Evolutionary conservation across 768 basidiomycete species (phyloP).

Genomic region (Asterophora parasitica): DNA sequence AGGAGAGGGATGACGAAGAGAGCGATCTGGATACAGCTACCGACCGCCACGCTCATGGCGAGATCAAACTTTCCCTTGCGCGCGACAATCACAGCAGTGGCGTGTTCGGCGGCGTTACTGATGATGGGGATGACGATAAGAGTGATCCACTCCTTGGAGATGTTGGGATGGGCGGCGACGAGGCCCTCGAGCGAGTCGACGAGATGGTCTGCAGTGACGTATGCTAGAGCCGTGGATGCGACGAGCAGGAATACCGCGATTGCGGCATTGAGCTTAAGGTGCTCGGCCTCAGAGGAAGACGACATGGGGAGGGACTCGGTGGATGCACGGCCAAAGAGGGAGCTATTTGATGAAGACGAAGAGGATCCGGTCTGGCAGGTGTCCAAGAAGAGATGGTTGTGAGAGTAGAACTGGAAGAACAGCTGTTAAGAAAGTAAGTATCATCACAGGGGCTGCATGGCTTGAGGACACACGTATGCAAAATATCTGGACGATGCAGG

Average conservation of each 20-base stretch:
- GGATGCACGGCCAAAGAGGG: constrained; percentile 15
- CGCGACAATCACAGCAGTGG: constrained; percentile 38
- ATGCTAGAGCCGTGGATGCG: constrained; percentile 32
- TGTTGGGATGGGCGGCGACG: constrained; percentile 28
- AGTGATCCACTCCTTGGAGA: constrained; percentile 42
- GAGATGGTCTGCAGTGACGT: constrained; percentile 37
- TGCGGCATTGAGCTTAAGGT: constrained; percentile 30
- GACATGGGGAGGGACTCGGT: constrained; percentile 23
- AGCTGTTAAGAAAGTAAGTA: constrained; percentile 27
- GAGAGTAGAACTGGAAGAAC: constrained; percentile 52
- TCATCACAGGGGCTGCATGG: neutral
- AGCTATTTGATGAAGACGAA: constrained; percentile 14
- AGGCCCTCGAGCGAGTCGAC: constrained; percentile 38
- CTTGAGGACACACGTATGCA: constrained; percentile 21
- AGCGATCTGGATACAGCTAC: constrained; percentile 39
- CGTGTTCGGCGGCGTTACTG: constrained; percentile 38
- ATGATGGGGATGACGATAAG: constrained; percentile 40
- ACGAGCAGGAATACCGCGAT: constrained; percentile 29
- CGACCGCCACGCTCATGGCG: constrained; percentile 39
- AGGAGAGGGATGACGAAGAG: constrained; percentile 38
- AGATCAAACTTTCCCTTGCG: constrained; percentile 38
- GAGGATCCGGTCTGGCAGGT: constrained; percentile 23
- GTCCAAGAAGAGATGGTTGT: constrained; percentile 40
- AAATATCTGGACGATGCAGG: constrained; percentile 19
- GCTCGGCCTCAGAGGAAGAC: constrained; percentile 18